Percentiles rank a stretch among this genome's conserved stretches.
Evolutionary conservation across 2,329 filamentous ascomycete species (phyloP).

Genomic region (Nectriaceae sp.): DNA sequence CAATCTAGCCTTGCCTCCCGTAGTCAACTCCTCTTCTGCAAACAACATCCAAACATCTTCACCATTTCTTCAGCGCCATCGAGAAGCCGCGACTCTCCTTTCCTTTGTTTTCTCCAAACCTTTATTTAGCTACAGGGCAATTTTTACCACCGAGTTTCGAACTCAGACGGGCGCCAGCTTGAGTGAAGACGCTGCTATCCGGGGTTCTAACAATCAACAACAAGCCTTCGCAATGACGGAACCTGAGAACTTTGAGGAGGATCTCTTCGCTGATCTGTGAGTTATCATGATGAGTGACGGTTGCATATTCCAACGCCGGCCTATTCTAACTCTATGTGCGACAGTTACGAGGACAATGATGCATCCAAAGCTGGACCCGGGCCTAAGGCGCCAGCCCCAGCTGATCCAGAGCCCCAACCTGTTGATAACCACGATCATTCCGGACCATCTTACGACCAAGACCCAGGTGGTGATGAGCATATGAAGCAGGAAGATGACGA

Average conservation of each 20-base stretch:
- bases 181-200: too few relatives aligned
- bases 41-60: constrained; percentile 1
- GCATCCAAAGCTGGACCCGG: constrained; percentile 43
- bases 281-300: too few relatives aligned
- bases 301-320: background rate
- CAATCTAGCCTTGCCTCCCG: constrained; percentile 16
- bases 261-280: constrained; percentile 94
- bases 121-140: too few relatives aligned
- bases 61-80: constrained; percentile 7
- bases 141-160: too few relatives aligned
- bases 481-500: constrained; percentile 50
- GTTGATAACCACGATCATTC: constrained; percentile 29
- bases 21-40: constrained; percentile 15
- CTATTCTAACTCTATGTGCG: background rate
- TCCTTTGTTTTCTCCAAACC: too few relatives aligned
- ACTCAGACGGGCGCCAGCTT: too few relatives aligned
- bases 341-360: constrained; percentile 67
- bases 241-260: constrained; percentile 81
- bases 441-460: constrained; percentile 21
- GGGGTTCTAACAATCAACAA: background rate
- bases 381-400: constrained; percentile 31
- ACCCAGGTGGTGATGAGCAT: constrained; percentile 38
- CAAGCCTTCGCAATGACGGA: constrained; percentile 66
- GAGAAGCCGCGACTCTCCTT: too few relatives aligned
- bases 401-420: constrained; percentile 27